Conservation (phyloP, 1,284 basidiomycete species). For the Calocybe gambosa region DNA sequence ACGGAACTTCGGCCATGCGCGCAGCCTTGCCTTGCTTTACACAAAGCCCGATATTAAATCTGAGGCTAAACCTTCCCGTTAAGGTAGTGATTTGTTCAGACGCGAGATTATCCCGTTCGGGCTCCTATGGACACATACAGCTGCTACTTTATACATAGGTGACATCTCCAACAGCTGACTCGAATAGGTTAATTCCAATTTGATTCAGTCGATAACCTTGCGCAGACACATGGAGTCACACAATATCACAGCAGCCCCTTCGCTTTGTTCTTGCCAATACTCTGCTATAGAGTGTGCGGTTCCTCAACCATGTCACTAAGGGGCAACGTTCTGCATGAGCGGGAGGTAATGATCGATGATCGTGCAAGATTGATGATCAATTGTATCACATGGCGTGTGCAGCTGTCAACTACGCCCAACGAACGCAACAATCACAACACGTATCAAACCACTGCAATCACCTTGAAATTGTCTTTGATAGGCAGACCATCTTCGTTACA, state of each 20-base stretch:
- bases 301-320: no score
- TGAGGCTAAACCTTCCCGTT: neutral
- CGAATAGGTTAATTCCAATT: neutral
- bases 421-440: neutral
- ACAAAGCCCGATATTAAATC: neutral
- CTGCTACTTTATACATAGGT: neutral
- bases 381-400: neutral
- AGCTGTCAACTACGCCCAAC: neutral
- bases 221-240: no score
- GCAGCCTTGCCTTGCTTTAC: neutral
- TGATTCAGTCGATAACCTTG: no score
- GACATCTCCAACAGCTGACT: neutral
- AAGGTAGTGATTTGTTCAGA: neutral
- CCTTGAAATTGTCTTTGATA: no score
- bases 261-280: neutral
- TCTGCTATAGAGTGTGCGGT: no score
- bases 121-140: neutral
- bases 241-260: no score
- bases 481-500: no score
- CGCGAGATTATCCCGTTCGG: neutral
- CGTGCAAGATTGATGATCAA: neutral
- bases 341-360: no score
- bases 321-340: no score
- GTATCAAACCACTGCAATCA: neutral
- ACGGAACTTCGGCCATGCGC: neutral